A percentile compares a stretch with the other conserved stretches of the same genome.
These are phyloP conservation scores for Stemphylium lycopersici DNA, from an alignment of 2,329 filamentous ascomycete species.

Conservation along the genomic window DNA sequence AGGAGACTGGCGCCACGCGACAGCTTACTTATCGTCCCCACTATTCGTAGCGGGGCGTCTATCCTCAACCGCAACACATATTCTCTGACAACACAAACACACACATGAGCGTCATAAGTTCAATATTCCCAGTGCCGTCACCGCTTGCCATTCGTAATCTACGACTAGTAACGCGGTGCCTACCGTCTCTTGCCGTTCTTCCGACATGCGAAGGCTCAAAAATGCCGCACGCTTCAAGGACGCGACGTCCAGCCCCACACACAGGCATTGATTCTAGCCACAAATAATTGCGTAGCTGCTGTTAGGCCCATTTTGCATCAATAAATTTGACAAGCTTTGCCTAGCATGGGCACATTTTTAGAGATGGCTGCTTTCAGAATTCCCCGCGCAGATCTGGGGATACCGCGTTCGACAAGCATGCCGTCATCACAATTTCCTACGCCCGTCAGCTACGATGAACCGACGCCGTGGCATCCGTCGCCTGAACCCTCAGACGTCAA, in stretches of 20 bases:
- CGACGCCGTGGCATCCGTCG: not conserved
- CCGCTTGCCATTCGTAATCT: too few relatives aligned
- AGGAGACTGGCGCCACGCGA: too few relatives aligned
- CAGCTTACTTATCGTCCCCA: too few relatives aligned
- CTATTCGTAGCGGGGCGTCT: too few relatives aligned
- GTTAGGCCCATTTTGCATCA: not conserved
- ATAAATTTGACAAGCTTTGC: not conserved
- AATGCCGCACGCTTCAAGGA: not conserved
- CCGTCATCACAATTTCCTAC: constrained; percentile 25
- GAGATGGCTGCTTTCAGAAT: constrained; percentile 10
- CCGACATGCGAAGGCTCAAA: not conserved
- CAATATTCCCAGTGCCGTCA: too few relatives aligned
- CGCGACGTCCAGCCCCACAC: not conserved
- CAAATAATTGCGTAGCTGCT: not conserved
- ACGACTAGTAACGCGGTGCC: too few relatives aligned
- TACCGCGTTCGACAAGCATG: constrained; percentile 19
- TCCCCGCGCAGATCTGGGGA: constrained; percentile 21
- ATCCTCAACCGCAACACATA: too few relatives aligned
- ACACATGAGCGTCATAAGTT: not conserved
- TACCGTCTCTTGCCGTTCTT: too few relatives aligned
- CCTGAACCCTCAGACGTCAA: not conserved
- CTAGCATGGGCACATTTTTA: constrained; percentile 4
- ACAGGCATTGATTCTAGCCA: not conserved
- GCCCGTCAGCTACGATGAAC: not conserved
- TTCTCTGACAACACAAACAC: not conserved